Conservation (phyloP, 192 early-diverging fungal species). For the Podila epigama region DNA sequence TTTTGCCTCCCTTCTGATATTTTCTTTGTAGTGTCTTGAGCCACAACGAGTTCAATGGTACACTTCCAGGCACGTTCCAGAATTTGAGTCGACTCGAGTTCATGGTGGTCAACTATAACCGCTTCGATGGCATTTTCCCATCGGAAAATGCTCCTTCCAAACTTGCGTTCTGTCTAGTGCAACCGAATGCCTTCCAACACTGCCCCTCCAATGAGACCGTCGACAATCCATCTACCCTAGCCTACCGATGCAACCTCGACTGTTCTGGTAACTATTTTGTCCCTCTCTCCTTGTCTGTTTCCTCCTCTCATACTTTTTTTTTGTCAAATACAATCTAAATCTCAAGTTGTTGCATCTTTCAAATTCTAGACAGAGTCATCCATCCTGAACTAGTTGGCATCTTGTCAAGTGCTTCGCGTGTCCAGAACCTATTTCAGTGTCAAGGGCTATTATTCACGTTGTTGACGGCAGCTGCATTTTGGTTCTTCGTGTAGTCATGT, state of each 20-base stretch:
- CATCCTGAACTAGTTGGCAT: constrained; percentile 20
- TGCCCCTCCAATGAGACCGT: constrained; percentile 21
- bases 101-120: constrained; percentile 31
- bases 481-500: too few relatives aligned
- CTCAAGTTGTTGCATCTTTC: too few relatives aligned
- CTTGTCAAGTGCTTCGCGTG: not conserved
- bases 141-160: constrained; percentile 2
- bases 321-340: too few relatives aligned
- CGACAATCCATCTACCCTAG: constrained; percentile 13
- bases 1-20: not conserved
- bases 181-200: constrained; percentile 16
- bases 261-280: constrained; percentile 14
- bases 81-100: constrained; percentile 18
- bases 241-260: constrained; percentile 37
- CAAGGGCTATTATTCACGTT: too few relatives aligned
- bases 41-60: constrained; percentile 22
- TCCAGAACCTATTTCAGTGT: too few relatives aligned
- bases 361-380: constrained; percentile 27
- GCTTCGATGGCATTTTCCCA: constrained; percentile 24
- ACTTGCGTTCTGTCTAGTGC: constrained; percentile 24
- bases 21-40: constrained; percentile 5
- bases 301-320: too few relatives aligned
- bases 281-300: not conserved
- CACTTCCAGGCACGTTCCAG: constrained; percentile 27
- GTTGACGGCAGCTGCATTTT: too few relatives aligned